Evolutionary conservation across 2,329 filamentous ascomycete species (phyloP).

Genomic region (Epichloe coenophiala): DNA sequence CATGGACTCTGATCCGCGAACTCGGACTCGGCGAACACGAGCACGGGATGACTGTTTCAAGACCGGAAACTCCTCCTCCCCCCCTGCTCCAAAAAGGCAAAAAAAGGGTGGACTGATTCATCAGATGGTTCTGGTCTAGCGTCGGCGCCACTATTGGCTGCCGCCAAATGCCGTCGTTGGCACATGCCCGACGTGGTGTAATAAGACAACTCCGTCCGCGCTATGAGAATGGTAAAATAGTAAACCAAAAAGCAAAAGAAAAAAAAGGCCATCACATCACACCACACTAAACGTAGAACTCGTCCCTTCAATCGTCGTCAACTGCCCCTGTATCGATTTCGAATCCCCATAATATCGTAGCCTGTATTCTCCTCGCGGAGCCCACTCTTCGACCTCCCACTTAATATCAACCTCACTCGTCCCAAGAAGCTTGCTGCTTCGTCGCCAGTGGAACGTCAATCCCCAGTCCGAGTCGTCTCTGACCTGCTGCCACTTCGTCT

Average conservation of each 20-base stretch:
- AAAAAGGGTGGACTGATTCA: no score
- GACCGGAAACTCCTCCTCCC: no score
- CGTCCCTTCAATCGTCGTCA: slow-evolving; percentile 55
- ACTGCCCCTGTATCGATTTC: slow-evolving; percentile 46
- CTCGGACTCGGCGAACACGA: no score
- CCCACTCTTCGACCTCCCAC: slow-evolving; percentile 62
- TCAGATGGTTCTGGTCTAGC: not conserved
- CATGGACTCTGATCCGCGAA: no score
- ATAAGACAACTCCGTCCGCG: not conserved
- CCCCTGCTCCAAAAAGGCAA: no score
- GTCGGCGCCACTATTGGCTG: not conserved
- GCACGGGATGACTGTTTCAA: no score
- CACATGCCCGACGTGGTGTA: no score
- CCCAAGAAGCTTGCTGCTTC: slow-evolving; percentile 55
- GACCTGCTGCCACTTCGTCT: slow-evolving; percentile 46
- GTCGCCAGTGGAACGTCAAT: slow-evolving; percentile 65
- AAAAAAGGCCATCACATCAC: slow-evolving; percentile 1
- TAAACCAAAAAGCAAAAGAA: no score
- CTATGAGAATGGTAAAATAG: not conserved
- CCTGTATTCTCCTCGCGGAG: slow-evolving; percentile 52
- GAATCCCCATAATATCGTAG: slow-evolving; percentile 71
- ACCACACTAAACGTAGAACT: slow-evolving; percentile 36
- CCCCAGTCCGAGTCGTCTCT: slow-evolving; percentile 74
- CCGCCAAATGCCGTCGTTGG: no score
- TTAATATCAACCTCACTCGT: slow-evolving; percentile 62